Evolutionary conservation across 805 yeast genomes (phyloP).

Genomic region (Yamadazyma sp.): DNA sequence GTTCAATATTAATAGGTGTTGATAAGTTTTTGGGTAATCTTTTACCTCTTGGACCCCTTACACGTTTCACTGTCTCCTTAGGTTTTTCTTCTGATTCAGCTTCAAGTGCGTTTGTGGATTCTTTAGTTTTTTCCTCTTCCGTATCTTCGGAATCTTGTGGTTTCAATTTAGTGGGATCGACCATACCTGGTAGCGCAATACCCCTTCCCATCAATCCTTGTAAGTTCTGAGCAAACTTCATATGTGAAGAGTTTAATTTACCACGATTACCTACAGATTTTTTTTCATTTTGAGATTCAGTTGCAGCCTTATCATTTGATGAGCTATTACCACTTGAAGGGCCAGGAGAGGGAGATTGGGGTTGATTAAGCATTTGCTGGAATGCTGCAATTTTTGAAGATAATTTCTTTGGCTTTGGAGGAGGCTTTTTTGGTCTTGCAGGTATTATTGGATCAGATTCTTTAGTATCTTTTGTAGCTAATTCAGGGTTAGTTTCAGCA

Average conservation of each 20-base stretch:
- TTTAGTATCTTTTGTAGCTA: background rate
- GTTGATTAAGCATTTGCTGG: constrained; percentile 63
- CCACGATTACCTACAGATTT: constrained; percentile 4
- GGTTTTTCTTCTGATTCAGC: background rate
- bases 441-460: constrained; percentile 6
- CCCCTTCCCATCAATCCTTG: constrained; percentile 57
- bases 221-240: constrained; percentile 55
- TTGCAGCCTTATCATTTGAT: constrained; percentile 1
- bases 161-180: constrained; percentile 31
- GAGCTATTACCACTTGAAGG: no score
- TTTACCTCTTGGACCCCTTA: constrained; percentile 73
- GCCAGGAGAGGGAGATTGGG: constrained; percentile 4
- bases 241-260: constrained; percentile 33
- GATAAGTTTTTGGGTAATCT: constrained; percentile 59
- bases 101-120: constrained; percentile 17
- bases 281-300: constrained; percentile 3
- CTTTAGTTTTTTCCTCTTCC: background rate
- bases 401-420: constrained; percentile 73
- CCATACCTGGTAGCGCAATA: constrained; percentile 53
- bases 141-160: constrained; percentile 13
- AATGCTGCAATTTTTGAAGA: constrained; percentile 79
- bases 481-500: background rate
- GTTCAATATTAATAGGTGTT: constrained; percentile 34
- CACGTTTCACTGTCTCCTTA: constrained; percentile 40
- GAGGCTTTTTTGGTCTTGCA: constrained; percentile 35